Percentiles rank a stretch among this genome's conserved stretches.
phyloP scores from a whole-genome alignment of 495 filamentous ascomycete species.

The Aspergillus mulundensis region DNA sequence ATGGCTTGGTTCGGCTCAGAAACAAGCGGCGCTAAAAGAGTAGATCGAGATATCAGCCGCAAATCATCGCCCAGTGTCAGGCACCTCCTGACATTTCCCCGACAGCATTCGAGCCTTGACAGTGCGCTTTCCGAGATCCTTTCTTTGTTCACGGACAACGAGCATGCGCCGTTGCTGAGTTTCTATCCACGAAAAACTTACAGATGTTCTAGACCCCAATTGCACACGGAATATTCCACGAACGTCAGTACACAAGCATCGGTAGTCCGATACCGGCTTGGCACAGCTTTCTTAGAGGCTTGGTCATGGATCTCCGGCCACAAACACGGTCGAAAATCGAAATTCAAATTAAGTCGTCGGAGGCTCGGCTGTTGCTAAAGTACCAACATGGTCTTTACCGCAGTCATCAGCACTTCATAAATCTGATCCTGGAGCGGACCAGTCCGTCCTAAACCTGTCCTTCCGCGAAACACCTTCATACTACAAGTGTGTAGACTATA shows the following conservation, averaged over 20 bases:
- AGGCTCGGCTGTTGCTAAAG: neutral
- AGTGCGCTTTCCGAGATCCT: neutral
- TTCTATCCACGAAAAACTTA: neutral
- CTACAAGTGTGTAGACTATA: neutral
- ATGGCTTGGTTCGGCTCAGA: slow-evolving; percentile 10
- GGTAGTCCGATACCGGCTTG: neutral
- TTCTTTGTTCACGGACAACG: slow-evolving; percentile 2
- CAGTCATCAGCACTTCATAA: neutral
- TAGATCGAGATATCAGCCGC: slow-evolving; percentile 11
- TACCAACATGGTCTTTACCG: neutral
- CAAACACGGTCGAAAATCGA: neutral
- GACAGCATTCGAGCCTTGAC: neutral
- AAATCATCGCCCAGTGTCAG: slow-evolving; percentile 8
- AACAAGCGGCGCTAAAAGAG: slow-evolving; percentile 10
- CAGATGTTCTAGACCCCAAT: neutral
- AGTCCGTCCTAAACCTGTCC: neutral
- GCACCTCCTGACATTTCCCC: slow-evolving; percentile 8
- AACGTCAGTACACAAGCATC: neutral
- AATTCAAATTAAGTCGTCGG: neutral
- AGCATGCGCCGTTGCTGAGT: slow-evolving; percentile 11
- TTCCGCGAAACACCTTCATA: neutral
- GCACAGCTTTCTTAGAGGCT: neutral
- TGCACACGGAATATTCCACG: neutral
- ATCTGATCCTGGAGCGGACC: too few relatives aligned
- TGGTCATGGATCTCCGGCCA: too few relatives aligned